Base-by-base conservation (phyloP, 2,329 filamentous ascomycete species). In the Arthrobotrys musiformis region DNA sequence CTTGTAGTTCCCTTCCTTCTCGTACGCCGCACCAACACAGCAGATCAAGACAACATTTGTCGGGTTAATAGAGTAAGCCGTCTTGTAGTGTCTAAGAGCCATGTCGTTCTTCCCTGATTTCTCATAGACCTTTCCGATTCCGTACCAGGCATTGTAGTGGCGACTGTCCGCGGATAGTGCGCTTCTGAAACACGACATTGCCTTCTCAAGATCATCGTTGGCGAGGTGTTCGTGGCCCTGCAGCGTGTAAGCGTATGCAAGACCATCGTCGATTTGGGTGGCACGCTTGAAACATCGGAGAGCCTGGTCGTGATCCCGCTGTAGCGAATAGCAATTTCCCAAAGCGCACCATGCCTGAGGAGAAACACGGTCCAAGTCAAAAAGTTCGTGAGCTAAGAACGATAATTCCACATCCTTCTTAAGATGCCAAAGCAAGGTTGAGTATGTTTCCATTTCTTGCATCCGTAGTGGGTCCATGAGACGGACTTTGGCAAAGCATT, bases 131-230 rank as follows among this genome's bases (percentile, higher is more conserved):
- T 88, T 87, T 30, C 89, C 90, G 70, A 92, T 90, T 80, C 95
- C 95, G 83, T 98, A 99, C 89, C 96, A 98, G n/a, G 94, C 95
- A 82, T 97, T 97, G 85, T 98, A 99, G 82, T 97, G 94, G 19
- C 94, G 90, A 68, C 89, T 90, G 81, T 99, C 94, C 0, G 93
- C 93, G 50, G 90, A 89, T 80, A 99, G 92, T 1, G 93, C 94
- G 64, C 91, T 89, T 35, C 96, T 90, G 83, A 97, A 99, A 1
- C 93, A 91, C 42, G 90, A 89, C 50, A 97, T 88, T 0, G 95
- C 95, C 83, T 97, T 97, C 82, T 98, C 94, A 82, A 95, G 97
- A 83, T 99, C 96, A 84, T 99, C 96, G 80, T 97, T 98, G 37
- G 92, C 89, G 50, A 98, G 91, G 82, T 97, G 93, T 82, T 99